phyloP scores from a whole-genome alignment of 2,329 filamentous ascomycete species.

The Pseudogymnoascus sp. region DNA sequence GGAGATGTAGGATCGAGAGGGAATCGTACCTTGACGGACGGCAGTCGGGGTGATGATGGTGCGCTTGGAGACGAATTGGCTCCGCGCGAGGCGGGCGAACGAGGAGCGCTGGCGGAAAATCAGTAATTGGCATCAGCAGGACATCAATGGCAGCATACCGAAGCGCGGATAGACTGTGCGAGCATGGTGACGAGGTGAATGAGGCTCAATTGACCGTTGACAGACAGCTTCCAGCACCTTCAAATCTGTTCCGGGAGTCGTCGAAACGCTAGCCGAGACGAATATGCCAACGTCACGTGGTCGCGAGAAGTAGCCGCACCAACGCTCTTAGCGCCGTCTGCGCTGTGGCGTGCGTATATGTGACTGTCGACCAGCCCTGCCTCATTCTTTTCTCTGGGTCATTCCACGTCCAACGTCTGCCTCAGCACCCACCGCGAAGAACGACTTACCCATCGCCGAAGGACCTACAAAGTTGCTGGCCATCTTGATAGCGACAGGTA shows the following conservation, averaged over 20 bases:
- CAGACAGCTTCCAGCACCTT: slow-evolving; percentile 10
- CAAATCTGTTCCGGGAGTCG: slow-evolving; percentile 9
- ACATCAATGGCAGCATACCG: slow-evolving; percentile 21
- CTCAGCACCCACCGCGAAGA: slow-evolving; percentile 21
- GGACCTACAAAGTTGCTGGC: slow-evolving; percentile 28
- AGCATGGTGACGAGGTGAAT: slow-evolving; percentile 27
- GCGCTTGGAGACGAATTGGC: slow-evolving; percentile 25
- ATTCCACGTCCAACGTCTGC: slow-evolving; percentile 19
- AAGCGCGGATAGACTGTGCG: slow-evolving; percentile 28
- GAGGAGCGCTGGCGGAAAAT: slow-evolving; percentile 27
- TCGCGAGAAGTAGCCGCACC: slow-evolving; percentile 1
- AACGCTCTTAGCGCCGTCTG: neutral
- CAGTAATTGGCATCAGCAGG: slow-evolving; percentile 11
- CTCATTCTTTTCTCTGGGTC: slow-evolving; percentile 12
- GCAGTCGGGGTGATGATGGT: slow-evolving; percentile 29
- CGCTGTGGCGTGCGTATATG: neutral
- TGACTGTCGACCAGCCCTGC: slow-evolving; percentile 3
- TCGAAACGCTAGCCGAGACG: slow-evolving; percentile 9
- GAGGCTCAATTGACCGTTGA: slow-evolving; percentile 24
- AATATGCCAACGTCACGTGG: neutral
- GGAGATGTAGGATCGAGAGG: neutral
- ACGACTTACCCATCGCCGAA: slow-evolving; percentile 25
- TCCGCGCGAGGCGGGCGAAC: slow-evolving; percentile 27
- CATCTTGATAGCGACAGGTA: slow-evolving; percentile 28
- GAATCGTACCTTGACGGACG: slow-evolving; percentile 26